phyloP scores from a whole-genome alignment of 176 grass and related monocot genomes.

The Carex kokanica region DNA sequence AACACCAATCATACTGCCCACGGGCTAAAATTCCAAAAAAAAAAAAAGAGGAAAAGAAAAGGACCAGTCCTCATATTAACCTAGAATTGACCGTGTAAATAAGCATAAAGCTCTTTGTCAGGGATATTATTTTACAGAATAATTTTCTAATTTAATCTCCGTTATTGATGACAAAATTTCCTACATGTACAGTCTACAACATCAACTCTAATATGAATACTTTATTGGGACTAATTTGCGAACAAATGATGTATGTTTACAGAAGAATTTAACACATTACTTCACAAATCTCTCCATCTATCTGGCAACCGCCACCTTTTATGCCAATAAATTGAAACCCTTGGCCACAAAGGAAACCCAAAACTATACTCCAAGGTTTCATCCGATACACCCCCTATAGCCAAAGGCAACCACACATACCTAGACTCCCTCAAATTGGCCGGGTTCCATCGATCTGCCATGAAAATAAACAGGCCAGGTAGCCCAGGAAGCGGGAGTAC shows the following conservation, averaged over 20 bases:
- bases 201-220: constrained; percentile 21
- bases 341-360: constrained; percentile 90
- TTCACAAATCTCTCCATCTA: constrained; percentile 57
- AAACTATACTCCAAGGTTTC: constrained; percentile 95
- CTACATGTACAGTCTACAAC: constrained; percentile 29
- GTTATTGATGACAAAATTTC: constrained; percentile 22
- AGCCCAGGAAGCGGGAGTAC: constrained; percentile 69
- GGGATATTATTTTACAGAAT: neutral
- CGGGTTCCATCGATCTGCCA: constrained; percentile 97
- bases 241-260: constrained; percentile 20
- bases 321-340: constrained; percentile 95
- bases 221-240: neutral
- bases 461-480: constrained; percentile 81
- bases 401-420: constrained; percentile 83
- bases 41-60: neutral
- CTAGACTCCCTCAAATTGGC: constrained; percentile 71
- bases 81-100: neutral
- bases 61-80: neutral
- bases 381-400: constrained; percentile 66
- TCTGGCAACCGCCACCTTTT: constrained; percentile 69
- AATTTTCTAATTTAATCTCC: neutral
- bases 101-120: neutral
- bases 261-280: constrained; percentile 30
- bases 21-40: neutral
- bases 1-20: neutral